phyloP scores from a whole-genome alignment of 805 yeast genomes.

The Lipomyces orientalis region DNA sequence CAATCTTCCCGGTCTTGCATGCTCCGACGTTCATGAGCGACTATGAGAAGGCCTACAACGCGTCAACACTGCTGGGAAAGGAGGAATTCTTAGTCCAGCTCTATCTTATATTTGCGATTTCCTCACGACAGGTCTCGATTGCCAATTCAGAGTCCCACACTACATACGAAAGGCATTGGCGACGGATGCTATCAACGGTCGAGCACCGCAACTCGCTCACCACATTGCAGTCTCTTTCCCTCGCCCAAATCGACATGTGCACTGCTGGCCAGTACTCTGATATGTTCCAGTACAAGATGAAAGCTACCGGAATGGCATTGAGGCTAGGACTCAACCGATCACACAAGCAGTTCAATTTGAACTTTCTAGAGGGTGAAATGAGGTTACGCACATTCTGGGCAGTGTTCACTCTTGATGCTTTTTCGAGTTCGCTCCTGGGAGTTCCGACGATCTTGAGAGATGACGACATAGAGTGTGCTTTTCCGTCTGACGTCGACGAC shows the following conservation, averaged over 20 bases:
- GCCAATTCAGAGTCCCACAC: conserved; percentile 18
- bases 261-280: conserved; percentile 75
- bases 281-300: conserved; percentile 75
- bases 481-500: conserved; percentile 55
- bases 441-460: conserved; percentile 82
- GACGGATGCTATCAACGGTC: conserved; percentile 32
- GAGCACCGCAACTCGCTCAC: conserved; percentile 39
- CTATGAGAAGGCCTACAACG: conserved; percentile 49
- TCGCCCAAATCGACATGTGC: conserved; percentile 73
- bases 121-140: conserved; percentile 39
- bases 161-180: conserved; percentile 41
- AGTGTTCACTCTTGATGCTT: conserved; percentile 74
- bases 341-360: conserved; percentile 52
- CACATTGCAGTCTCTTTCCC: conserved; percentile 63
- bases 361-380: conserved; percentile 82
- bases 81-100: conserved; percentile 41
- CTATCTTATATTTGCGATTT: conserved; percentile 42
- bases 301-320: conserved; percentile 80
- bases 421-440: conserved; percentile 76
- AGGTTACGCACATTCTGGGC: conserved; percentile 86
- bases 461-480: conserved; percentile 82
- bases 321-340: conserved; percentile 84
- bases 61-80: conserved; percentile 31
- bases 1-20: conserved; percentile 70
- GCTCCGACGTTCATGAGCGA: conserved; percentile 68